Percentiles rank a stretch among this genome's conserved stretches.
Evolutionary conservation across 164 flowering plant genomes (phyloP).

Genomic region (Chimonanthus salicifolius): DNA sequence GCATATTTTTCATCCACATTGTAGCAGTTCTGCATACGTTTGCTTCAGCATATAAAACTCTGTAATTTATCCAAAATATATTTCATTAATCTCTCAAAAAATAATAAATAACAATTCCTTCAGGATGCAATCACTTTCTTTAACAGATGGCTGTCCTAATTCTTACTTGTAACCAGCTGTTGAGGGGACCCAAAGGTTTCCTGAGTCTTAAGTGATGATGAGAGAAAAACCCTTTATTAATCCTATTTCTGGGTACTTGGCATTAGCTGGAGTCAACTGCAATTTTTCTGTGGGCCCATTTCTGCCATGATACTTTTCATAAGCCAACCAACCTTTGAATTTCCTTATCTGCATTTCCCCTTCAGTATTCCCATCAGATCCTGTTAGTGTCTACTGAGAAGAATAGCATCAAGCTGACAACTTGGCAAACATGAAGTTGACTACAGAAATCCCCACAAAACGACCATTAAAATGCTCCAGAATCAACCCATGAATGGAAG

Average conservation of each 20-base stretch:
- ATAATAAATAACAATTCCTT: neutral
- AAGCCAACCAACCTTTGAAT: slow-evolving; percentile 12
- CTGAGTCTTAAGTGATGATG: slow-evolving; percentile 24
- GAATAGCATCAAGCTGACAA: slow-evolving; percentile 20
- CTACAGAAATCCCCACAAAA: slow-evolving; percentile 28
- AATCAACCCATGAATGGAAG: slow-evolving; percentile 11
- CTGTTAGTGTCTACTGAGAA: slow-evolving; percentile 6
- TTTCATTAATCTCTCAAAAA: neutral
- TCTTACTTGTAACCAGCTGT: slow-evolving; percentile 50
- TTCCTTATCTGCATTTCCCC: slow-evolving; percentile 1
- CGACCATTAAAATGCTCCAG: slow-evolving; percentile 1
- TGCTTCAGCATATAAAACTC: neutral
- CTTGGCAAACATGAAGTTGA: slow-evolving; percentile 41
- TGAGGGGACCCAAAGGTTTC: slow-evolving; percentile 36
- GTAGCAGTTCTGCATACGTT: neutral
- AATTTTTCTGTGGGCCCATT: neutral
- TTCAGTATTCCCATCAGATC: neutral
- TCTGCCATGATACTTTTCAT: slow-evolving; percentile 11
- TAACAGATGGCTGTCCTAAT: slow-evolving; percentile 28
- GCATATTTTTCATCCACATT: neutral
- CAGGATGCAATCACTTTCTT: slow-evolving; percentile 13
- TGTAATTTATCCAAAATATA: neutral
- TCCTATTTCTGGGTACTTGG: slow-evolving; percentile 11
- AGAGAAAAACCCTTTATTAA: slow-evolving; percentile 14
- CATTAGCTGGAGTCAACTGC: slow-evolving; percentile 42